Evolutionary conservation across 805 yeast genomes (phyloP).

Genomic region (Torulaspora quercuum): DNA sequence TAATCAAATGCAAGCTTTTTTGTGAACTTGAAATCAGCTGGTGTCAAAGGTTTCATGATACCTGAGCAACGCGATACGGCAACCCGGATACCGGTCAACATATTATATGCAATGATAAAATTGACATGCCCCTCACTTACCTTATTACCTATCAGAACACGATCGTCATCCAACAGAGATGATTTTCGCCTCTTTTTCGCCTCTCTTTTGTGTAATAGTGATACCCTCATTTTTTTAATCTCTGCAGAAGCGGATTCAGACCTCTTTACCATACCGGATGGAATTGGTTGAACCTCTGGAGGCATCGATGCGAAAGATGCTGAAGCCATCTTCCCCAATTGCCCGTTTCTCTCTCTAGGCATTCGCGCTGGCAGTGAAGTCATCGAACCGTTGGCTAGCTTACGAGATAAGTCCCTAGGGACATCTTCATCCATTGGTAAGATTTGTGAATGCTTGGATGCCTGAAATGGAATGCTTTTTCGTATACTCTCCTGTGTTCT

Average conservation of each 20-base stretch:
- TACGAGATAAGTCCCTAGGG: slow-evolving; percentile 6
- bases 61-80: slow-evolving; percentile 93
- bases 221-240: slow-evolving; percentile 48
- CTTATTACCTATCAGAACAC: slow-evolving; percentile 69
- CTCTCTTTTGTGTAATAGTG: slow-evolving; percentile 45
- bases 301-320: slow-evolving; percentile 16
- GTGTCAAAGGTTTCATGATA: slow-evolving; percentile 65
- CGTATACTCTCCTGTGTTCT: slow-evolving; percentile 28
- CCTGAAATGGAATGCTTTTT: slow-evolving; percentile 33
- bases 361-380: slow-evolving; percentile 13
- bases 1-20: slow-evolving; percentile 84
- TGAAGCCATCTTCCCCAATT: slow-evolving; percentile 5
- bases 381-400: slow-evolving; percentile 13
- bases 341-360: slow-evolving; percentile 6
- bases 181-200: slow-evolving; percentile 42
- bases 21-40: slow-evolving; percentile 61
- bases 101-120: slow-evolving; percentile 90
- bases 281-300: slow-evolving; percentile 11
- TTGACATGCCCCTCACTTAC: slow-evolving; percentile 92
- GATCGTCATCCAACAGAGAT: slow-evolving; percentile 47
- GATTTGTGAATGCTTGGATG: slow-evolving; percentile 37
- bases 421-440: slow-evolving; percentile 28
- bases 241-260: slow-evolving; percentile 44
- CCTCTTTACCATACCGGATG: slow-evolving; percentile 21
- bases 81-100: slow-evolving; percentile 94